Evolutionary conservation across 116 monocot species (phyloP).

Genomic region (Dioscorea cayenensis): DNA sequence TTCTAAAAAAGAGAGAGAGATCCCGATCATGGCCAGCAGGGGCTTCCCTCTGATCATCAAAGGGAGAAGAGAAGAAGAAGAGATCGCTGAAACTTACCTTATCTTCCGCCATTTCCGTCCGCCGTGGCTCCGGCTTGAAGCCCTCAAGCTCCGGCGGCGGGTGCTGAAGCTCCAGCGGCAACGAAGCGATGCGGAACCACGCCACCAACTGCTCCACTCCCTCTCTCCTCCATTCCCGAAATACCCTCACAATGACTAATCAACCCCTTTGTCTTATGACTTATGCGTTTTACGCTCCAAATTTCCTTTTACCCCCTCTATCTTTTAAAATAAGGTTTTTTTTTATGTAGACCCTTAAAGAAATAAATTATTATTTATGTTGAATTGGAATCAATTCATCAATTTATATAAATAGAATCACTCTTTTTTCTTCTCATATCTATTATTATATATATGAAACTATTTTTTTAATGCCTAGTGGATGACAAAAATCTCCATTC

Average conservation of each 20-base stretch:
- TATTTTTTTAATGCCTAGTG: too few relatives aligned
- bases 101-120: slow-evolving; percentile 12
- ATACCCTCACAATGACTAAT: background rate
- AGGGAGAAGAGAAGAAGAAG: background rate
- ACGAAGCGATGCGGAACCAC: slow-evolving; percentile 18
- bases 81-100: slow-evolving; percentile 8
- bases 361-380: too few relatives aligned
- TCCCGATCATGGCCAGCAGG: background rate
- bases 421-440: too few relatives aligned
- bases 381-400: too few relatives aligned
- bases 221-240: slow-evolving; percentile 3
- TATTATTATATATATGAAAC: too few relatives aligned
- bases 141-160: slow-evolving; percentile 16
- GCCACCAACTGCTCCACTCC: background rate
- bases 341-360: too few relatives aligned
- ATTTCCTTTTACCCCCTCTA: too few relatives aligned
- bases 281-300: too few relatives aligned
- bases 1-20: background rate
- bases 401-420: too few relatives aligned
- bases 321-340: too few relatives aligned
- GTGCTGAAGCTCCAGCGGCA: slow-evolving; percentile 18
- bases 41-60: background rate
- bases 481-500: too few relatives aligned
- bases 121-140: slow-evolving; percentile 11
- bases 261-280: too few relatives aligned